Evolutionary conservation across 1,284 basidiomycete species (phyloP), one percentile per base, ranked within the genome.

Genomic region (Microbotryum lychnidis-dioicae): DNA sequence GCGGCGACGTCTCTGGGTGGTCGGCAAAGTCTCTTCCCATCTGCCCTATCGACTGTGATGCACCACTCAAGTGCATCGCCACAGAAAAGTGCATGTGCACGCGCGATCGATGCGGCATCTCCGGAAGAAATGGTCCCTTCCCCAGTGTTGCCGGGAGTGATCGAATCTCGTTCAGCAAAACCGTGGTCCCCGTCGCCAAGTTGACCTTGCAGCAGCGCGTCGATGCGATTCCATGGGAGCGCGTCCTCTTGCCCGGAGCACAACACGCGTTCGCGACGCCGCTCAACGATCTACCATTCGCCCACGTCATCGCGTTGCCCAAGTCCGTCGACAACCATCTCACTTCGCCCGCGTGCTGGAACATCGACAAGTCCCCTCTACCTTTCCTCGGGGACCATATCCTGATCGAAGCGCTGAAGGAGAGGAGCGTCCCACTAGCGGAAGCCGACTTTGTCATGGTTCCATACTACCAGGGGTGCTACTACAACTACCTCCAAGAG

Each of bases 361-460:
- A 69, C 50, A 42, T 70, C 14, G 67, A 70, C 21, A 63, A 66
- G 47, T 57, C 60, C 3, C 65, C 66, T 4, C 42, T 70, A 23
- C 67, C 70, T 6, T 63, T 66, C 56, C 64, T 68, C 52, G 70
- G 64, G 23, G 70, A 71, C 54, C 69, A 70, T 49, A 64, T 64
- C 60, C 52, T 71, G n/a, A 46, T 64, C 54, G 58, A 65, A 52
- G 69, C 69, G 6, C 52, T 71, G 14, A 55, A 56, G 29, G 61
- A 67, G 29, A 53, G 59, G 6, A 72, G 69, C 9, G 75, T 76
- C 5, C 65, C 73, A 0, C 72, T 76, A 6, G 73, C 75, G n/a
- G 74, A 79, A 49, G 77, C 78, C 6, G 76, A 78, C 18, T 71
- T 78, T 56, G 71, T 78, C 52, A 70, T 78, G 23, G 63, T 79